Percentiles rank a stretch among this genome's conserved stretches.
Conservation (phyloP, 2,329 filamentous ascomycete species). For the Cercospora nicotianae region DNA sequence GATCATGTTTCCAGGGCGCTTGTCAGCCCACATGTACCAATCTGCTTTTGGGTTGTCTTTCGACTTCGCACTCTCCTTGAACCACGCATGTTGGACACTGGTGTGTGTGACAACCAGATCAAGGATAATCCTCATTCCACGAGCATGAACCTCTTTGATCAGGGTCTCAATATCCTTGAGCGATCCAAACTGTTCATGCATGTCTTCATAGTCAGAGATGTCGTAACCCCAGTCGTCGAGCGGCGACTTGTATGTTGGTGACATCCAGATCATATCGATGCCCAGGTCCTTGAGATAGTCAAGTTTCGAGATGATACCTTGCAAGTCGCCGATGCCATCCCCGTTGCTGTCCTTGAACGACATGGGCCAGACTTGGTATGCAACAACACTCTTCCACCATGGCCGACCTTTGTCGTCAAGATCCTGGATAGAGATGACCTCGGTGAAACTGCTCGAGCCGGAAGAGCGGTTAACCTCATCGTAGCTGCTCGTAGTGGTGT, state of each 20-base stretch:
- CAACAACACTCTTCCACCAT: constrained; percentile 51
- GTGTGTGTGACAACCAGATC: constrained; percentile 80
- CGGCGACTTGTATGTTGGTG: constrained; percentile 61
- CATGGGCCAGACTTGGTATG: constrained; percentile 50
- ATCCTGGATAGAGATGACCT: neutral
- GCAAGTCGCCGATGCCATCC: constrained; percentile 61
- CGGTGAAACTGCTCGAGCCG: neutral
- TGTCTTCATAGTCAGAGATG: constrained; percentile 65
- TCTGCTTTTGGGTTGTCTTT: constrained; percentile 53
- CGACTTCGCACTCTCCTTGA: constrained; percentile 55
- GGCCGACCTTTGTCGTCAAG: constrained; percentile 21
- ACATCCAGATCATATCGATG: constrained; percentile 66
- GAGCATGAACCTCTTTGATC: constrained; percentile 59
- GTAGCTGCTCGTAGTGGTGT: neutral
- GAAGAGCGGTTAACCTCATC: neutral
- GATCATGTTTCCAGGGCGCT: constrained; percentile 42
- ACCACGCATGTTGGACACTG: constrained; percentile 62
- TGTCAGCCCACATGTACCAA: constrained; percentile 59
- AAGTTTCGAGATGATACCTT: constrained; percentile 63
- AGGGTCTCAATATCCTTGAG: constrained; percentile 64
- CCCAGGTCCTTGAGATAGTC: constrained; percentile 61
- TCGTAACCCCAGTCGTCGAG: constrained; percentile 70
- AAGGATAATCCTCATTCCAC: constrained; percentile 69
- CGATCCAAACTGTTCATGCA: constrained; percentile 66
- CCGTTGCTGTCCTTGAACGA: constrained; percentile 55